Percentiles rank a stretch among this genome's conserved stretches.
Conservation (phyloP, 2,329 filamentous ascomycete genomes). For the Lasiodiplodia theobromae region DNA sequence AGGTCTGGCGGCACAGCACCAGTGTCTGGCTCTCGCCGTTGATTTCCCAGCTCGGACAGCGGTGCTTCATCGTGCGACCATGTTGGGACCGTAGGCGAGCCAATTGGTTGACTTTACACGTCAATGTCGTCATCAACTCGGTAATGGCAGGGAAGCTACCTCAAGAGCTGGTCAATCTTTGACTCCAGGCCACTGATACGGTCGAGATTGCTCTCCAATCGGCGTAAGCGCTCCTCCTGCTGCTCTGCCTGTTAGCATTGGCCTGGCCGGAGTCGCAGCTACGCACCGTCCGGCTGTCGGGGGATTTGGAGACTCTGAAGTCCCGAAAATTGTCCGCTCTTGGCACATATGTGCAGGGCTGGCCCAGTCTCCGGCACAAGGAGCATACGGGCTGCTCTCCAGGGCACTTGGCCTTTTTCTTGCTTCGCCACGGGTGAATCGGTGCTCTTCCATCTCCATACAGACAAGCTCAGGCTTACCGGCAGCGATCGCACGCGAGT, state of each 20-base stretch:
- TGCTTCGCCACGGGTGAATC: not conserved
- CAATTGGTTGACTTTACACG: too few species aligned
- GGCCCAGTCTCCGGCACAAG: not conserved
- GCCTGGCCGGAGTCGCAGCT: not conserved
- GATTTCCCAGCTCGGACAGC: not conserved
- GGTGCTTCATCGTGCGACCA: too few species aligned
- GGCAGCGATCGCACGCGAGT: not conserved
- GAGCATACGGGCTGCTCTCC: slow-evolving; percentile 8
- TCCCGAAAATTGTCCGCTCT: not conserved
- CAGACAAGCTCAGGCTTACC: not conserved
- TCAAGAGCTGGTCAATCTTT: not conserved
- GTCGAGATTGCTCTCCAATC: slow-evolving; percentile 1
- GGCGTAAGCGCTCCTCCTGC: not conserved
- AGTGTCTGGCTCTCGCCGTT: not conserved
- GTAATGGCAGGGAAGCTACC: not conserved
- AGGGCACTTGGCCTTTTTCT: not conserved
- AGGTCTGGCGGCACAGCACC: not conserved
- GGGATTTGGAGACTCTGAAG: not conserved
- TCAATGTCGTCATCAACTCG: not conserved
- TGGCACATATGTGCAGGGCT: not conserved
- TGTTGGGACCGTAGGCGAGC: too few species aligned
- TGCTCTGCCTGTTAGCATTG: not conserved
- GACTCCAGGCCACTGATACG: not conserved
- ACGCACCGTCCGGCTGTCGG: not conserved
- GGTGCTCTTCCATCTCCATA: not conserved